These are phyloP conservation scores for Dactylellina drechsleri DNA, from an alignment of 2,329 filamentous ascomycete genomes.

Conservation along the genomic window DNA sequence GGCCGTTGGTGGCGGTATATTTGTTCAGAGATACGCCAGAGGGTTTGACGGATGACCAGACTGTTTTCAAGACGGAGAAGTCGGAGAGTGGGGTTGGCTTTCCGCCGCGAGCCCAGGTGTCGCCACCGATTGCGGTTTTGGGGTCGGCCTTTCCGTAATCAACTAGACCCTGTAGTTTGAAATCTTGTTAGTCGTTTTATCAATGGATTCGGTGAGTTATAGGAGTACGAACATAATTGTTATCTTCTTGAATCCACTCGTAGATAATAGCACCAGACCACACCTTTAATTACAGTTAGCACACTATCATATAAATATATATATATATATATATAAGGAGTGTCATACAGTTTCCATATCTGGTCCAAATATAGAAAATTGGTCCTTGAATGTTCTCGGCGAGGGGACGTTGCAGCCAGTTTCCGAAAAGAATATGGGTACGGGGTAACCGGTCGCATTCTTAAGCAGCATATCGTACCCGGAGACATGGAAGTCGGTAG, in stretches of 20 bases:
- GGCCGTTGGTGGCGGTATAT: slow-evolving; percentile 72
- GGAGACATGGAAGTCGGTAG: slow-evolving; percentile 69
- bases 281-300: slow-evolving; percentile 57
- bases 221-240: slow-evolving; percentile 71
- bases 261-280: slow-evolving; percentile 85
- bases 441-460: slow-evolving; percentile 75
- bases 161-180: slow-evolving; percentile 67
- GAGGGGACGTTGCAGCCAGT: slow-evolving; percentile 79
- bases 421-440: slow-evolving; percentile 91
- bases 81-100: slow-evolving; percentile 72
- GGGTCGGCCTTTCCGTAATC: slow-evolving; percentile 74
- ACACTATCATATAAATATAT: not conserved
- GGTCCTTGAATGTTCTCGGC: slow-evolving; percentile 75
- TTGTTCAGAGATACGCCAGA: slow-evolving; percentile 73
- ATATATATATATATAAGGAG: not conserved
- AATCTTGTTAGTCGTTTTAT: not conserved
- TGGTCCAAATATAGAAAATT: slow-evolving; percentile 77
- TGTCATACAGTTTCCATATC: slow-evolving; percentile 71
- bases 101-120: slow-evolving; percentile 72
- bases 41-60: slow-evolving; percentile 79
- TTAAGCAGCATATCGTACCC: slow-evolving; percentile 76
- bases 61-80: slow-evolving; percentile 78
- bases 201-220: not conserved
- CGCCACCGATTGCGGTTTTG: slow-evolving; percentile 67
- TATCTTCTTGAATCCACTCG: slow-evolving; percentile 87